These are phyloP conservation scores for Kalanchoe fedtschenkoi DNA, from an alignment of 164 flowering plant genomes.

Conservation along the genomic window DNA sequence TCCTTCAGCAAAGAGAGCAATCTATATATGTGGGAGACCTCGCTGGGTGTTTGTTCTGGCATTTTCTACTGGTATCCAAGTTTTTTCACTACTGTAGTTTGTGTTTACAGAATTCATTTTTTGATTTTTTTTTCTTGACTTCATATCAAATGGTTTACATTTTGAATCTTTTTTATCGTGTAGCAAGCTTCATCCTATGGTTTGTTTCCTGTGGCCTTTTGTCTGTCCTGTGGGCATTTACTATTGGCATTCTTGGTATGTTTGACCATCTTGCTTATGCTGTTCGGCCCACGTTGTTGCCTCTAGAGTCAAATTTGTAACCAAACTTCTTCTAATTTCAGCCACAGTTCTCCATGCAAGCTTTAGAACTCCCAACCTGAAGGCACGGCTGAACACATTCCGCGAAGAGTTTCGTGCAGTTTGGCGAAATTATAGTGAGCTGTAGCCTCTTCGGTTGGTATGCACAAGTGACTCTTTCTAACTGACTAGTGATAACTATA, in stretches of 20 bases:
- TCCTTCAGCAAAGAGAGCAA: conserved; percentile 76
- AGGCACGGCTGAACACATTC: conserved; percentile 93
- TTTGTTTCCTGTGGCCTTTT: conserved; percentile 74
- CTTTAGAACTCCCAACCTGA: conserved; percentile 89
- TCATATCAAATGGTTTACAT: not conserved
- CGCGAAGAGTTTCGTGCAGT: conserved; percentile 95
- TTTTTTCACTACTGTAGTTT: not conserved
- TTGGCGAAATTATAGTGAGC: conserved; percentile 96
- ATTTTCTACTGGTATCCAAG: conserved; percentile 46
- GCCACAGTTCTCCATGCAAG: conserved; percentile 93
- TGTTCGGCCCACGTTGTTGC: not conserved
- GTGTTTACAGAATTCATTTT: not conserved
- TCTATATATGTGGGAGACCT: conserved; percentile 85
- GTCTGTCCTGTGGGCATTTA: conserved; percentile 65
- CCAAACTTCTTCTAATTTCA: conserved; percentile 14
- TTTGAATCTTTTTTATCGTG: conserved; percentile 8
- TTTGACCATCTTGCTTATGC: not conserved
- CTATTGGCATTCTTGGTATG: conserved; percentile 76
- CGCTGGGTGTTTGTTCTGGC: conserved; percentile 81
- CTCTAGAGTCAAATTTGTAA: not conserved
- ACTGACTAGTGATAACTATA: not conserved
- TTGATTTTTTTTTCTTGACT: not conserved
- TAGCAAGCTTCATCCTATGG: conserved; percentile 79
- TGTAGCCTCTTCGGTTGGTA: conserved; percentile 25
- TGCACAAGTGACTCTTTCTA: not conserved